phyloP scores from a whole-genome alignment of 768 basidiomycete species.

The Leccinum truebloodii region DNA sequence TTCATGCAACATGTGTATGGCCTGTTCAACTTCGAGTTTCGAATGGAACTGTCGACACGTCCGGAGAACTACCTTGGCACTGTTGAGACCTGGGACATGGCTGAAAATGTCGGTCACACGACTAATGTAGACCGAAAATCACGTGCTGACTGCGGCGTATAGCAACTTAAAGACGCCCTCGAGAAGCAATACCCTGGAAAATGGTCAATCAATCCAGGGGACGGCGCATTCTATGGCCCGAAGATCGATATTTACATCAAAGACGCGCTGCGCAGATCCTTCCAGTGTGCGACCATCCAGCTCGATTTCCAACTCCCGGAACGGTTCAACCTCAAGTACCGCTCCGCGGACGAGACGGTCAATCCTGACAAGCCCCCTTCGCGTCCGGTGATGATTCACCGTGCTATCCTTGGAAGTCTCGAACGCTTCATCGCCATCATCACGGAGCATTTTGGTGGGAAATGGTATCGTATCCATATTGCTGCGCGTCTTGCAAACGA shows the following conservation, averaged over 20 bases:
- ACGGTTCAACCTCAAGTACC: conserved; percentile 93
- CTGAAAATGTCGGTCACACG: conserved; percentile 64
- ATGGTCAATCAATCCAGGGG: conserved; percentile 93
- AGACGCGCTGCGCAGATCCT: conserved; percentile 88
- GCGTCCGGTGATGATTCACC: conserved; percentile 96
- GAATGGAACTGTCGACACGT: conserved; percentile 91
- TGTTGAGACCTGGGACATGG: conserved; percentile 87
- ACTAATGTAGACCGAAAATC: background rate
- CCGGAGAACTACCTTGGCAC: conserved; percentile 92
- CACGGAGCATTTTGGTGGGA: conserved; percentile 96
- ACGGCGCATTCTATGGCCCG: conserved; percentile 99
- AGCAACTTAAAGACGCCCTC: conserved; percentile 85
- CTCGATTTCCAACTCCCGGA: conserved; percentile 99
- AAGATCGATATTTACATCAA: conserved; percentile 98
- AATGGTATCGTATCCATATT: conserved; percentile 64
- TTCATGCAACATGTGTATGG: conserved; percentile 96
- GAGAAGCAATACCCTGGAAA: conserved; percentile 84
- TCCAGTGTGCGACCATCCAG: conserved; percentile 99
- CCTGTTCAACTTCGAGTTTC: conserved; percentile 92
- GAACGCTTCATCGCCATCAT: conserved; percentile 97
- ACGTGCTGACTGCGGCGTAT: conserved; percentile 13
- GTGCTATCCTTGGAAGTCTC: conserved; percentile 90
- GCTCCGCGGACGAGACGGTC: conserved; percentile 63
- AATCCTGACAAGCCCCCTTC: conserved; percentile 54
- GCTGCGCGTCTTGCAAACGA: conserved; percentile 2